These are phyloP conservation scores for Talaromyces nanjingensis DNA, from an alignment of 495 filamentous ascomycete species.

Conservation along the genomic window DNA sequence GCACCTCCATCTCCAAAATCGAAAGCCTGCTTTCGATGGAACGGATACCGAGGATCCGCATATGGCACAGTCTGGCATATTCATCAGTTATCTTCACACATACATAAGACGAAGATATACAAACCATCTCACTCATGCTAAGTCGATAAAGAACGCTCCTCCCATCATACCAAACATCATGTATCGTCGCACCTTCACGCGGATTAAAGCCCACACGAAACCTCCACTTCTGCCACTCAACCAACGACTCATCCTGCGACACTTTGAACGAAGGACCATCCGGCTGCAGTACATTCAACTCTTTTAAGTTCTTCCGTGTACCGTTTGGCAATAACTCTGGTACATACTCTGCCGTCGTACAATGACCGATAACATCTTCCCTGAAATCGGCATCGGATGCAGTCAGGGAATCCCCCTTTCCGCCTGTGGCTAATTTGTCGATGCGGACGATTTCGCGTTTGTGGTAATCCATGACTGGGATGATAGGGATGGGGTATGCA, in stretches of 20 bases:
- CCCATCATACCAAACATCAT: slow-evolving; percentile 68
- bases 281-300: slow-evolving; percentile 70
- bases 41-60: slow-evolving; percentile 59
- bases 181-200: slow-evolving; percentile 62
- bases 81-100: background rate
- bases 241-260: slow-evolving; percentile 39
- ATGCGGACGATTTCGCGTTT: slow-evolving; percentile 57
- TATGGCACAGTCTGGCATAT: slow-evolving; percentile 50
- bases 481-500: slow-evolving; percentile 69
- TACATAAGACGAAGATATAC: slow-evolving; percentile 7
- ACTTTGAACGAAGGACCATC: slow-evolving; percentile 68
- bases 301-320: slow-evolving; percentile 67
- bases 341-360: slow-evolving; percentile 56
- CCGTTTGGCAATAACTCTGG: slow-evolving; percentile 52
- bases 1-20: slow-evolving; percentile 67
- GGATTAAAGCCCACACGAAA: slow-evolving; percentile 63
- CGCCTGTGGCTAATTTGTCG: slow-evolving; percentile 43
- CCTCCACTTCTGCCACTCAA: slow-evolving; percentile 64
- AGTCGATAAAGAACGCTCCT: slow-evolving; percentile 66
- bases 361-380: slow-evolving; percentile 44
- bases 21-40: slow-evolving; percentile 65
- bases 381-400: slow-evolving; percentile 29
- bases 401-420: slow-evolving; percentile 30
- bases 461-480: slow-evolving; percentile 66
- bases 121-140: slow-evolving; percentile 64